Evolutionary conservation across 805 yeast species (phyloP).

Genomic region (Yarrowia divulgata): DNA sequence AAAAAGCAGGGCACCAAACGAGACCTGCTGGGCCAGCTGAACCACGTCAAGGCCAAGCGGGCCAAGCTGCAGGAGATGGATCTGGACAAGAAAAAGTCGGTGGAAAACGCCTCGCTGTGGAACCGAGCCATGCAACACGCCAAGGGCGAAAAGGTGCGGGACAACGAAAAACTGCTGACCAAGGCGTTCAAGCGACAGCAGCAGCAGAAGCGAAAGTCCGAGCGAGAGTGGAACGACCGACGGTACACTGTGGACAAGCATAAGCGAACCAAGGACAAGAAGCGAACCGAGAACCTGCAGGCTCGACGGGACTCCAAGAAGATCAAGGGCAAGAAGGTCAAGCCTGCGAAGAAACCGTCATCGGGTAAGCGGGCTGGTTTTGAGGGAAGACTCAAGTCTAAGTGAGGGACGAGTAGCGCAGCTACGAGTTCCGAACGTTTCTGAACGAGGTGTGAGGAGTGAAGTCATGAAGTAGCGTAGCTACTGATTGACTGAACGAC

Average conservation of each 20-base stretch:
- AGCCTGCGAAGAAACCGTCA: constrained; percentile 61
- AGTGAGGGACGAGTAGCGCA: neutral
- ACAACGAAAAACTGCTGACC: constrained; percentile 85
- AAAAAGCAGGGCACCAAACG: constrained; percentile 74
- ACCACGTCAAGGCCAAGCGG: constrained; percentile 75
- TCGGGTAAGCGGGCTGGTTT: constrained; percentile 78
- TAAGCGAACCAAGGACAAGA: constrained; percentile 75
- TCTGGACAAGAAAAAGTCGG: constrained; percentile 63
- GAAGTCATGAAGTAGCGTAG: too few species aligned
- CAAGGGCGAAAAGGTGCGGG: constrained; percentile 86
- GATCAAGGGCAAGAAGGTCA: constrained; percentile 73
- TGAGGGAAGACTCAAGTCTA: constrained; percentile 62
- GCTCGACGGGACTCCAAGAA: constrained; percentile 87
- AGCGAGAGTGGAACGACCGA: constrained; percentile 91
- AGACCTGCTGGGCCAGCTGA: constrained; percentile 84
- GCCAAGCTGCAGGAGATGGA: constrained; percentile 65
- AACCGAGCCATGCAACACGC: constrained; percentile 80
- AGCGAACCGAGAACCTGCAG: constrained; percentile 90
- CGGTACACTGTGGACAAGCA: constrained; percentile 78
- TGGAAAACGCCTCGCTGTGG: constrained; percentile 83
- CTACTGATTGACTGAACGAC: too few species aligned
- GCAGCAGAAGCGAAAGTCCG: constrained; percentile 82
- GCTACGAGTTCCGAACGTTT: too few species aligned
- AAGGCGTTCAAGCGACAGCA: constrained; percentile 87
- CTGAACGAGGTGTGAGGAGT: too few species aligned